Evolutionary conservation across 495 filamentous ascomycete species (phyloP).

Genomic region (Xylaria intraflava): DNA sequence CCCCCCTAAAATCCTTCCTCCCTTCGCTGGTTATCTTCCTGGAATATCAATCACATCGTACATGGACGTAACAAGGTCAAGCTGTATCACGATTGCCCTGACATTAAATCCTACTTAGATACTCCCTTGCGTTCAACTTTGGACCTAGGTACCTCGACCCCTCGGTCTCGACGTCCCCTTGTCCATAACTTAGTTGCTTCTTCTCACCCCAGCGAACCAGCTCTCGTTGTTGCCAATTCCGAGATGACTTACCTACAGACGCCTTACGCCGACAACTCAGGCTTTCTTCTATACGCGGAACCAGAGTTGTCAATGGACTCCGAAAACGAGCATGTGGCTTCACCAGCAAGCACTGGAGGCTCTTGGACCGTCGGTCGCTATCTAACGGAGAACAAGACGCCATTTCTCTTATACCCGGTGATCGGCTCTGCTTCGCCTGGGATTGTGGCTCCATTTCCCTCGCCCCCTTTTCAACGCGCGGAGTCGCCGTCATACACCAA

Average conservation of each 20-base stretch:
- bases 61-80: not conserved
- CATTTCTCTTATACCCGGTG: constrained; percentile 20
- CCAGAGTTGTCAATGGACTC: constrained; percentile 3
- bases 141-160: not conserved
- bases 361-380: constrained; percentile 20
- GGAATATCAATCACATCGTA: not conserved
- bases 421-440: constrained; percentile 9
- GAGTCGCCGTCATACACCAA: constrained; percentile 32
- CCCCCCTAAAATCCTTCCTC: not conserved
- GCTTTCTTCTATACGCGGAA: constrained; percentile 5
- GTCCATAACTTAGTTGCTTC: not conserved
- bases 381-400: constrained; percentile 22
- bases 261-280: not conserved
- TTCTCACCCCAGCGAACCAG: not conserved
- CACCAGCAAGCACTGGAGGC: constrained; percentile 4
- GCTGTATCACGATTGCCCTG: not conserved
- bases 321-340: constrained; percentile 6
- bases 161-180: too few relatives aligned
- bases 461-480: constrained; percentile 18
- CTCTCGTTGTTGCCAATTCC: not conserved
- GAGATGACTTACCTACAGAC: constrained; percentile 2
- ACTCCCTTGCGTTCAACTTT: not conserved
- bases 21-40: not conserved
- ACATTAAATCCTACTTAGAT: not conserved
- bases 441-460: constrained; percentile 10